A percentile compares a stretch with the other conserved stretches of the same genome.
Evolutionary conservation across 495 filamentous ascomycete genomes (phyloP).

Genomic region (Mytilinidion resinicola): DNA sequence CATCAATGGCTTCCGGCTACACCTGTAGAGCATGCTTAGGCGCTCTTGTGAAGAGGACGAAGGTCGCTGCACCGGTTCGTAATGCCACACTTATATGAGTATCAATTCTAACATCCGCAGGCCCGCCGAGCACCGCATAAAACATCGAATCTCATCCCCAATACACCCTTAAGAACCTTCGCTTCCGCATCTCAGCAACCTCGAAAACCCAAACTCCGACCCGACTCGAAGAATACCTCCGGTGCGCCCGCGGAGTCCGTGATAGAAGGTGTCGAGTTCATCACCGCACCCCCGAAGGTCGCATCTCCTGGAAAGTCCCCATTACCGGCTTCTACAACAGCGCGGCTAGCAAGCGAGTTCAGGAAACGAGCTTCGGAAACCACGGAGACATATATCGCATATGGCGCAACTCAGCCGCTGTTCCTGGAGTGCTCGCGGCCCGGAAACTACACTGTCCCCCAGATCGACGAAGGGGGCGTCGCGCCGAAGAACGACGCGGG

Average conservation of each 20-base stretch:
- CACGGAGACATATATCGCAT: slow-evolving; percentile 65
- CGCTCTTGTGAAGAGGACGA: background rate
- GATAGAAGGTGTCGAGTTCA: background rate
- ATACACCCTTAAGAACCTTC: background rate
- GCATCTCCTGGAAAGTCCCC: background rate
- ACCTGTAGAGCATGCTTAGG: slow-evolving; percentile 23
- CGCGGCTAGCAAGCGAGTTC: slow-evolving; percentile 7
- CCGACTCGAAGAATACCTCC: background rate
- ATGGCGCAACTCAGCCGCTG: slow-evolving; percentile 68
- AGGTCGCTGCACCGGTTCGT: too few species aligned
- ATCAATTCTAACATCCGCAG: background rate
- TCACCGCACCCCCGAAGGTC: background rate
- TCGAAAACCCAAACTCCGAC: background rate
- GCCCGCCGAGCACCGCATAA: background rate
- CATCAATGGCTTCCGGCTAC: slow-evolving; percentile 23
- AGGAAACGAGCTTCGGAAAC: slow-evolving; percentile 14
- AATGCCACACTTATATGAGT: too few species aligned
- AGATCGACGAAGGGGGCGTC: slow-evolving; percentile 21
- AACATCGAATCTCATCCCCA: background rate
- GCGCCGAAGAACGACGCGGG: slow-evolving; percentile 59
- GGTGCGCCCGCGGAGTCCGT: background rate
- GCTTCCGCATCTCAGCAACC: background rate
- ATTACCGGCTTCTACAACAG: background rate
- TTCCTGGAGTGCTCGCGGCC: slow-evolving; percentile 70
- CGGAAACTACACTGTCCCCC: slow-evolving; percentile 58